Evolutionary conservation across 2,329 filamentous ascomycete species (phyloP).

Genomic region (Geosmithia flava): DNA sequence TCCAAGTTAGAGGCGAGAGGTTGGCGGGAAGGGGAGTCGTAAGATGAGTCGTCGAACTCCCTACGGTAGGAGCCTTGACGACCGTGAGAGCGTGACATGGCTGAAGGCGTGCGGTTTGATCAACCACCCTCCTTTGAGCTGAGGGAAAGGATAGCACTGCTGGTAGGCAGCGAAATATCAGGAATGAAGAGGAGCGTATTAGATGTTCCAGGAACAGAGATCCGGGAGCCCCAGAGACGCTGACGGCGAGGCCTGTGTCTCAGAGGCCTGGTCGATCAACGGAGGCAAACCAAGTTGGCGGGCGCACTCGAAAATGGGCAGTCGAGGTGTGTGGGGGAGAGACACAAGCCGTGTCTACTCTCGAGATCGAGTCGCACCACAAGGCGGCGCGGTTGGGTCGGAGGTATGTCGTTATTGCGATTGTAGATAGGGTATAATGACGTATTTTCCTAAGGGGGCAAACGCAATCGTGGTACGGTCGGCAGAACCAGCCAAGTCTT

Average conservation of each 20-base stretch:
- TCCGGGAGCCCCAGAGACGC: not conserved
- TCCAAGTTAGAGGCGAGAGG: slow-evolving; percentile 4
- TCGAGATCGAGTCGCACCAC: not conserved
- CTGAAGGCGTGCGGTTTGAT: not conserved
- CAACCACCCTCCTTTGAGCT: not conserved
- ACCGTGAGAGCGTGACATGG: slow-evolving; percentile 9
- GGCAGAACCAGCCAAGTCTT: too few relatives aligned
- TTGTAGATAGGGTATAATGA: not conserved
- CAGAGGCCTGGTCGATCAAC: not conserved
- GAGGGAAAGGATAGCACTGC: not conserved
- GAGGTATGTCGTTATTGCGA: too few relatives aligned
- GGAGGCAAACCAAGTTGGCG: not conserved
- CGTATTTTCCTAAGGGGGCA: not conserved
- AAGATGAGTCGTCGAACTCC: slow-evolving; percentile 17
- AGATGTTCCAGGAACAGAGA: not conserved
- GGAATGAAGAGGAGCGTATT: not conserved
- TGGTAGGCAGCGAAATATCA: not conserved
- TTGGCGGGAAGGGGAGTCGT: slow-evolving; percentile 6
- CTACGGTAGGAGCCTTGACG: slow-evolving; percentile 19
- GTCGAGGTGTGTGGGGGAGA: not conserved
- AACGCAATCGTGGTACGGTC: not conserved
- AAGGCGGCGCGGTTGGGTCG: not conserved
- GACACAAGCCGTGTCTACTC: not conserved
- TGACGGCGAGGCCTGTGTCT: not conserved
- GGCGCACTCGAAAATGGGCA: not conserved